These are phyloP conservation scores for Pichia sp. DNA, from an alignment of 1,139 yeast species.

Conservation along the genomic window DNA sequence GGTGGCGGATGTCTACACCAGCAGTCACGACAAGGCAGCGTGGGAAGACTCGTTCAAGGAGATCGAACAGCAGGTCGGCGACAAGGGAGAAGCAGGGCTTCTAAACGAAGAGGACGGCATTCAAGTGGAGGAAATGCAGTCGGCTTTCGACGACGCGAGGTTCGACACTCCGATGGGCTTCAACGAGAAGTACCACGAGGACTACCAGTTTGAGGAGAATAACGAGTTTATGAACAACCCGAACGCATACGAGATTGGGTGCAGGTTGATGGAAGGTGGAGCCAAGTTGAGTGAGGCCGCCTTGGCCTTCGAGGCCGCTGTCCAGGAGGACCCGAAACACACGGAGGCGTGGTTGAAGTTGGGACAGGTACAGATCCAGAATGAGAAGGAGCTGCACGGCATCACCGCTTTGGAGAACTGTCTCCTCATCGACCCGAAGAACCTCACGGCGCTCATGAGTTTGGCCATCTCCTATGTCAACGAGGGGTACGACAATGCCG, in stretches of 20 bases:
- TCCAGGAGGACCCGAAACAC: constrained; percentile 71
- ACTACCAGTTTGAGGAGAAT: constrained; percentile 67
- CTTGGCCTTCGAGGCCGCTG: constrained; percentile 94
- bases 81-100: background rate
- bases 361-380: constrained; percentile 94
- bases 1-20: background rate
- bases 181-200: constrained; percentile 43
- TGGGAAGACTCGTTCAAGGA: constrained; percentile 90
- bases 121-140: constrained; percentile 33
- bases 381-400: constrained; percentile 93
- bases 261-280: constrained; percentile 89
- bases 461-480: constrained; percentile 91
- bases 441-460: constrained; percentile 77
- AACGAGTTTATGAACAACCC: constrained; percentile 72
- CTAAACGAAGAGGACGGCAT: background rate
- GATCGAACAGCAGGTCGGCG: constrained; percentile 48
- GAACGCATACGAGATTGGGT: constrained; percentile 88
- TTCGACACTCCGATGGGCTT: constrained; percentile 34
- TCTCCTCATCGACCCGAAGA: constrained; percentile 72
- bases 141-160: constrained; percentile 49
- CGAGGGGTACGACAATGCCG: constrained; percentile 95
- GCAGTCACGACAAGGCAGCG: constrained; percentile 19
- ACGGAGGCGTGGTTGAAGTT: constrained; percentile 89
- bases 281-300: constrained; percentile 97
- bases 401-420: constrained; percentile 88